Conservation (phyloP, 2,329 filamentous ascomycete species). For the Fusarium longipes region DNA sequence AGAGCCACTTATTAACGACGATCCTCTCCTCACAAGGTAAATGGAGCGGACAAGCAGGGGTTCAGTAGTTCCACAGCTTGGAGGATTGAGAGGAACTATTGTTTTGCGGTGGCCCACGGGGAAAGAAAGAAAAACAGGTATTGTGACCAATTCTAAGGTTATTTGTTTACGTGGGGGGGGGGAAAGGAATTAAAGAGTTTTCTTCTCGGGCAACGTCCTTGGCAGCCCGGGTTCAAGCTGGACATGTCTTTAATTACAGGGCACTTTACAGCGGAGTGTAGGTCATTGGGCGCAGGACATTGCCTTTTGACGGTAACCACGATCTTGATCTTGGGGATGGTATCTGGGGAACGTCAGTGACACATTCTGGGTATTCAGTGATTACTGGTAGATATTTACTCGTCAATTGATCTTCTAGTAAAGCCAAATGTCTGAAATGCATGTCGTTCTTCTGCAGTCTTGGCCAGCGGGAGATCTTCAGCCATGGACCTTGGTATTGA, state of each 20-base stretch:
- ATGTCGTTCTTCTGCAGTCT: slow-evolving; percentile 17
- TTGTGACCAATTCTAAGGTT: neutral
- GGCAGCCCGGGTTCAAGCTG: neutral
- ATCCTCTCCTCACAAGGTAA: slow-evolving; percentile 20
- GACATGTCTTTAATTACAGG: neutral
- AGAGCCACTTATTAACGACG: slow-evolving; percentile 15
- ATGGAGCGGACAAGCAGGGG: slow-evolving; percentile 16
- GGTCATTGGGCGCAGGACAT: neutral
- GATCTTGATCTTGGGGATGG: neutral
- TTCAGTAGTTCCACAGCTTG: slow-evolving; percentile 3
- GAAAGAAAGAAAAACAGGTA: neutral
- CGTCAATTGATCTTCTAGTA: neutral
- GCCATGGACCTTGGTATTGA: neutral
- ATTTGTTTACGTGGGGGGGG: neutral
- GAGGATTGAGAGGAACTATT: neutral
- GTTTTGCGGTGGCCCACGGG: slow-evolving; percentile 8
- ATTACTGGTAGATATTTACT: neutral
- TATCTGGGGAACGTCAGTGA: neutral
- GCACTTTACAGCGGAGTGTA: neutral
- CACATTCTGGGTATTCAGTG: neutral
- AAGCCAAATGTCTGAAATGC: neutral
- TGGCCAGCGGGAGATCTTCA: slow-evolving; percentile 35
- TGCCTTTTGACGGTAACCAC: neutral
- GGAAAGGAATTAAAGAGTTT: neutral
- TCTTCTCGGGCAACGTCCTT: neutral